Percentiles rank a stretch among this genome's conserved stretches.
Conservation (phyloP, 345 rosid species). For the Gossypium mustelinum region DNA sequence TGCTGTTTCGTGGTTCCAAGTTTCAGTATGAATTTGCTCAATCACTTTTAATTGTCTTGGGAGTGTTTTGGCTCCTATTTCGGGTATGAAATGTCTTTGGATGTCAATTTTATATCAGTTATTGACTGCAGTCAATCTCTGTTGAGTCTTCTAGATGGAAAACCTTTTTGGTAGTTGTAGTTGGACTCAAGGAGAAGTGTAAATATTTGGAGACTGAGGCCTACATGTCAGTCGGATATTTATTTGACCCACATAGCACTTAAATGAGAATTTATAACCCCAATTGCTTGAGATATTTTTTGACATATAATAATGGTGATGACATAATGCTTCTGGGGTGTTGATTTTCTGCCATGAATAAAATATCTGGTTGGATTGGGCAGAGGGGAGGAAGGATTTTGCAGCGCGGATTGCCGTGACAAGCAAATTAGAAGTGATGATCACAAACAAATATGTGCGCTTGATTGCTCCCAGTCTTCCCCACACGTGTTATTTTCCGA, state of each 20-base stretch:
- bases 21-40: not conserved
- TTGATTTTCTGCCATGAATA: not conserved
- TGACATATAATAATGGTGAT: not conserved
- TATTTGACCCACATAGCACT: not conserved
- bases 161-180: not conserved
- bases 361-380: not conserved
- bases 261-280: not conserved
- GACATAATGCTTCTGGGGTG: not conserved
- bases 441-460: constrained; percentile 19
- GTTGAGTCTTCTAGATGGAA: not conserved
- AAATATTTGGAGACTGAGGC: not conserved
- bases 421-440: constrained; percentile 25
- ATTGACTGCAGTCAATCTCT: not conserved
- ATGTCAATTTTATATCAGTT: not conserved
- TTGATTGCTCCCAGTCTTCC: constrained; percentile 18
- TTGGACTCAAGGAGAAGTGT: not conserved
- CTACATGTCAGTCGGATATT: not conserved
- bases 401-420: constrained; percentile 30
- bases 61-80: too few species aligned
- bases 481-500: constrained; percentile 11
- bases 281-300: not conserved
- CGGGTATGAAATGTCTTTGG: not conserved
- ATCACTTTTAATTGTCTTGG: not conserved
- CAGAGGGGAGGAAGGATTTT: constrained; percentile 35
- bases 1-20: not conserved